Conservation (phyloP, 257 asterid genomes). For the Misopates orontium region DNA sequence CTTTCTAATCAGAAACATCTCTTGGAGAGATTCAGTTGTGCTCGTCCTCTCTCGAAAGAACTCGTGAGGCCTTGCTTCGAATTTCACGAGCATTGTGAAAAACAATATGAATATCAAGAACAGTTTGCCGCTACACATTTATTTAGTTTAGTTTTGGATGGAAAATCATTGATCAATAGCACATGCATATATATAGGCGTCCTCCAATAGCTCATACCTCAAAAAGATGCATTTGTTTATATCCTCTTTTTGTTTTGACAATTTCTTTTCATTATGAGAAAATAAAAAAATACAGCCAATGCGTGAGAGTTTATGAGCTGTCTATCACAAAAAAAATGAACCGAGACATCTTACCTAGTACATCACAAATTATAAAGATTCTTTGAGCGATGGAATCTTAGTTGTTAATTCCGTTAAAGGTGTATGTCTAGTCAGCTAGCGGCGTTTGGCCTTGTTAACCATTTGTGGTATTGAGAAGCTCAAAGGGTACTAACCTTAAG, state of each 20-base stretch:
- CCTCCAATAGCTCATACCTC: not conserved
- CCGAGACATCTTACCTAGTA: constrained; percentile 26
- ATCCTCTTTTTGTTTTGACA: too few species aligned
- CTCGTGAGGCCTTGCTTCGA: constrained; percentile 27
- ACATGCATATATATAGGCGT: constrained; percentile 33
- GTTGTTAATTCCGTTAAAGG: constrained; percentile 20
- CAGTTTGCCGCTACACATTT: constrained; percentile 34
- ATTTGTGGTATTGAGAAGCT: constrained; percentile 17
- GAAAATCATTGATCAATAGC: constrained; percentile 7
- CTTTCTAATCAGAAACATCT: constrained; percentile 25
- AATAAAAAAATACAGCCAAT: constrained; percentile 27
- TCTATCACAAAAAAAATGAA: constrained; percentile 20
- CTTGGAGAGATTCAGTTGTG: constrained; percentile 31
- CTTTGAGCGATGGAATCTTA: not conserved
- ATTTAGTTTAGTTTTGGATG: not conserved
- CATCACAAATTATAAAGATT: not conserved
- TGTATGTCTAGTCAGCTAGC: constrained; percentile 54
- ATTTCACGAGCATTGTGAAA: constrained; percentile 15
- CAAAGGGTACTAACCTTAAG: too few species aligned
- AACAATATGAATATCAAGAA: constrained; percentile 34
- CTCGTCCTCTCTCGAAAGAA: not conserved
- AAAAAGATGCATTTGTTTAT: too few species aligned
- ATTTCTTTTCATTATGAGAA: too few species aligned
- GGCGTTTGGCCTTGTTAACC: constrained; percentile 22
- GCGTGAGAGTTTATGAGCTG: constrained; percentile 25